Conservation (phyloP, 768 basidiomycete genomes). For the Boletus sp. region DNA sequence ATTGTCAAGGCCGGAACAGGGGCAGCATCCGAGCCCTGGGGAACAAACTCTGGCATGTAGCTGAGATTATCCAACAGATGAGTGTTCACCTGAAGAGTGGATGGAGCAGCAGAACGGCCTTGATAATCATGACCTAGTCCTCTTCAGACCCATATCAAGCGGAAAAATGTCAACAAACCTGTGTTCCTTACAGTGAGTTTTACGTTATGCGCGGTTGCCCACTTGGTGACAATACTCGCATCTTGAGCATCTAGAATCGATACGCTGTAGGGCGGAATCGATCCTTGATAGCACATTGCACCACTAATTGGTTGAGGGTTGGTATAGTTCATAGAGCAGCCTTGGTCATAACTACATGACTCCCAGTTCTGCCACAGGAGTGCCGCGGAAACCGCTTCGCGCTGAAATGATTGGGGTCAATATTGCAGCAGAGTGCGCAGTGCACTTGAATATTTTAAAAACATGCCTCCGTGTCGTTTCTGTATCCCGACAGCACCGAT, state of each 20-base stretch:
- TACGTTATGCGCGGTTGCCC: constrained; percentile 19
- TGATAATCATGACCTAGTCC: constrained; percentile 21
- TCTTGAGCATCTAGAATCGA: constrained; percentile 18
- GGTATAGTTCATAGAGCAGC: constrained; percentile 18
- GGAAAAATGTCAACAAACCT: constrained; percentile 6
- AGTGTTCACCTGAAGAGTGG: constrained; percentile 24
- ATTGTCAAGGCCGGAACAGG: constrained; percentile 19
- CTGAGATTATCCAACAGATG: constrained; percentile 13
- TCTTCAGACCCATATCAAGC: neutral
- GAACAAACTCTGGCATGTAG: constrained; percentile 18
- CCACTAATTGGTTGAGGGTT: constrained; percentile 16
- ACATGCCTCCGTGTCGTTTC: constrained; percentile 16
- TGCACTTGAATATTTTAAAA: neutral
- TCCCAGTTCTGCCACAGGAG: constrained; percentile 27
- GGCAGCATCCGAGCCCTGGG: constrained; percentile 13
- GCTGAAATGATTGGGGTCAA: constrained; percentile 8
- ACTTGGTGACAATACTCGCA: constrained; percentile 18
- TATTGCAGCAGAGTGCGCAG: neutral
- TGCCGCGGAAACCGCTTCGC: constrained; percentile 17
- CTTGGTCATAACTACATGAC: constrained; percentile 15
- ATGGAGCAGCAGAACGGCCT: constrained; percentile 25
- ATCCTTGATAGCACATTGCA: constrained; percentile 17
- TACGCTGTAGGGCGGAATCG: constrained; percentile 21
- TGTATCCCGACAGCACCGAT: constrained; percentile 11
- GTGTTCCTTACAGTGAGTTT: constrained; percentile 26